These are phyloP conservation scores for Anthracocystis panici-leucophaei DNA, from an alignment of 1,284 basidiomycete genomes.

Conservation along the genomic window DNA sequence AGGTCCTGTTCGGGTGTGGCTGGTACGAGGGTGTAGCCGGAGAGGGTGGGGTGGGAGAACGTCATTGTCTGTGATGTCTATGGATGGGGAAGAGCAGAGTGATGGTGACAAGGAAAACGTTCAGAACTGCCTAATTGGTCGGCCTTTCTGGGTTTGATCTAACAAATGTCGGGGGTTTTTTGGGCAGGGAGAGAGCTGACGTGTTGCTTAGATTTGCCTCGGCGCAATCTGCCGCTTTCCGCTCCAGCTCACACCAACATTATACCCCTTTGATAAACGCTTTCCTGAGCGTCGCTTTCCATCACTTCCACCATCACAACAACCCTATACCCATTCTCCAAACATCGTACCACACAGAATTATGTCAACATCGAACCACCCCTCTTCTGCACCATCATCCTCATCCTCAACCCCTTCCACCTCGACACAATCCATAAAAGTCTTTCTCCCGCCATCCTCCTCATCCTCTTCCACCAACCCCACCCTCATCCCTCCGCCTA, in stretches of 20 bases:
- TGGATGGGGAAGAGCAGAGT: background rate
- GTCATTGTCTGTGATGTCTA: background rate
- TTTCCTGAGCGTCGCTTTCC: conserved; percentile 17
- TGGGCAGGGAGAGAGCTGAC: conserved; percentile 15
- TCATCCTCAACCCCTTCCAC: background rate
- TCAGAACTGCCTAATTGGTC: background rate
- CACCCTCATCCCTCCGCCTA: background rate
- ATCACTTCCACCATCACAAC: conserved; percentile 1
- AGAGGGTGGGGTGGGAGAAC: background rate
- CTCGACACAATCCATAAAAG: conserved; percentile 2
- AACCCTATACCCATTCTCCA: too few relatives aligned
- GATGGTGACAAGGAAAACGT: background rate
- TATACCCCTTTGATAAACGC: conserved; percentile 1
- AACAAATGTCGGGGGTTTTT: conserved; percentile 11
- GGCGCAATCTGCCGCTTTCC: too few relatives aligned
- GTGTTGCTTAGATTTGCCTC: conserved; percentile 5
- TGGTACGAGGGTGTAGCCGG: conserved; percentile 25
- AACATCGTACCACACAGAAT: too few relatives aligned
- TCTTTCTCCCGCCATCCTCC: conserved; percentile 28
- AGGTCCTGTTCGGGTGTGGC: conserved; percentile 36
- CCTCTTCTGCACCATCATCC: background rate
- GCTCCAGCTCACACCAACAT: too few relatives aligned
- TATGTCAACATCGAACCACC: background rate
- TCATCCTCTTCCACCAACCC: conserved; percentile 12
- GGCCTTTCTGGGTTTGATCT: conserved; percentile 1